Evolutionary conservation across 176 grass and related monocot genomes (phyloP).

Genomic region (Oryza glaberrima): DNA sequence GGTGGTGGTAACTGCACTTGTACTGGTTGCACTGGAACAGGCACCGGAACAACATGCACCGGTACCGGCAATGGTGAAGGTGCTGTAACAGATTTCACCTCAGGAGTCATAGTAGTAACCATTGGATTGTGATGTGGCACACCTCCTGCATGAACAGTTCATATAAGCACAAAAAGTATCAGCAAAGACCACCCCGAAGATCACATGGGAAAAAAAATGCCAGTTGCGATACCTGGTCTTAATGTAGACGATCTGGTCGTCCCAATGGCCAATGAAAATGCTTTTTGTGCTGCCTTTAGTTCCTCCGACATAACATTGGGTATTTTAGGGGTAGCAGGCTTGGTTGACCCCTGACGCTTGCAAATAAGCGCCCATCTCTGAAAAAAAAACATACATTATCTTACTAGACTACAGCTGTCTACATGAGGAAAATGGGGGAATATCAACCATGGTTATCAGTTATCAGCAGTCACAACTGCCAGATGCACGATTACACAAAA

Average conservation of each 20-base stretch:
- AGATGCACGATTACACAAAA: slow-evolving; percentile 18
- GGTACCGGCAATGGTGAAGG: slow-evolving; percentile 29
- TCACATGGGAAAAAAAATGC: background rate
- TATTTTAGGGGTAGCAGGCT: slow-evolving; percentile 48
- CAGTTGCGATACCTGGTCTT: slow-evolving; percentile 53
- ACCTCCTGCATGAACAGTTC: slow-evolving; percentile 40
- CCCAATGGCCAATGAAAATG: slow-evolving; percentile 64
- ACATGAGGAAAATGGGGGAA: background rate
- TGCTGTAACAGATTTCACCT: slow-evolving; percentile 16
- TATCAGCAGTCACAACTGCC: background rate
- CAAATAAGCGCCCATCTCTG: slow-evolving; percentile 81
- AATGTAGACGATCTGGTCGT: slow-evolving; percentile 9
- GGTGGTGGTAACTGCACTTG: slow-evolving; percentile 26
- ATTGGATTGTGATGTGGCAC: slow-evolving; percentile 37
- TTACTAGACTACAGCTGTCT: background rate
- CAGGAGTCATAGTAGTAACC: slow-evolving; percentile 32
- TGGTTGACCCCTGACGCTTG: slow-evolving; percentile 61
- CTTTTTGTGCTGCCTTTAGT: slow-evolving; percentile 56
- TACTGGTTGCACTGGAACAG: slow-evolving; percentile 31
- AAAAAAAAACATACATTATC: slow-evolving; percentile 35
- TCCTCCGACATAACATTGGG: slow-evolving; percentile 54
- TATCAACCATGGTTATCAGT: slow-evolving; percentile 3
- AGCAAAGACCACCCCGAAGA: slow-evolving; percentile 1
- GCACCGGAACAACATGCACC: slow-evolving; percentile 22
- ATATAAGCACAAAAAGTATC: slow-evolving; percentile 11